A percentile compares a stretch with the other conserved stretches of the same genome.
Conservation (phyloP, 225 moss, liverwort and hornwort genomes). For the Marchantia polymorpha region DNA sequence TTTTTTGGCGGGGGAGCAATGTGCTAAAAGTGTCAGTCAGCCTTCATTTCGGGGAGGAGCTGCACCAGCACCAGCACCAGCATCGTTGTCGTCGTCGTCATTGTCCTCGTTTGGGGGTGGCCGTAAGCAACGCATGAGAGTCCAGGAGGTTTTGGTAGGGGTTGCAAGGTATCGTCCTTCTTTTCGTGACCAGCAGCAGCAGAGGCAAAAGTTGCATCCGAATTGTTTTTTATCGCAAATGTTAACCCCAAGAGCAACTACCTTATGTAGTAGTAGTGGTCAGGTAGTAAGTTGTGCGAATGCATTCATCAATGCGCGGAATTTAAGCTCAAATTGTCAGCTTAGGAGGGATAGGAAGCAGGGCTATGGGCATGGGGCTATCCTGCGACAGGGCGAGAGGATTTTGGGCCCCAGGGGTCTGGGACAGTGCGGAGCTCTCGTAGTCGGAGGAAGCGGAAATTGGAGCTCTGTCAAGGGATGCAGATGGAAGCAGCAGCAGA, state of each 20-base stretch:
- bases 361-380: not conserved
- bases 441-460: not conserved
- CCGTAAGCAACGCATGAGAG: constrained; percentile 25
- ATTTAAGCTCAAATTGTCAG: constrained; percentile 12
- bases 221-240: constrained; percentile 22
- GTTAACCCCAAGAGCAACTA: constrained; percentile 27
- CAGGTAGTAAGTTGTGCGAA: not conserved
- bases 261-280: constrained; percentile 11
- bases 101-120: not conserved
- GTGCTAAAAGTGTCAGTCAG: not conserved
- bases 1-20: not conserved
- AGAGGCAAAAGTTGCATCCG: not conserved
- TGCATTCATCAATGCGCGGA: not conserved
- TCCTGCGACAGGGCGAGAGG: not conserved
- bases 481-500: constrained; percentile 15
- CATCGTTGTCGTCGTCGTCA: not conserved
- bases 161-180: constrained; percentile 9
- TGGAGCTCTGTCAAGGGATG: not conserved
- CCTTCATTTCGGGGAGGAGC: not conserved
- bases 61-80: no score
- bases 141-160: constrained; percentile 17
- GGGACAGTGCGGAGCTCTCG: not conserved
- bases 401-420: not conserved
- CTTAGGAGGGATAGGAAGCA: constrained; percentile 3
- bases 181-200: not conserved